phyloP scores from a whole-genome alignment of 139 green algal genomes.

The Chlamydomonas sp. region DNA sequence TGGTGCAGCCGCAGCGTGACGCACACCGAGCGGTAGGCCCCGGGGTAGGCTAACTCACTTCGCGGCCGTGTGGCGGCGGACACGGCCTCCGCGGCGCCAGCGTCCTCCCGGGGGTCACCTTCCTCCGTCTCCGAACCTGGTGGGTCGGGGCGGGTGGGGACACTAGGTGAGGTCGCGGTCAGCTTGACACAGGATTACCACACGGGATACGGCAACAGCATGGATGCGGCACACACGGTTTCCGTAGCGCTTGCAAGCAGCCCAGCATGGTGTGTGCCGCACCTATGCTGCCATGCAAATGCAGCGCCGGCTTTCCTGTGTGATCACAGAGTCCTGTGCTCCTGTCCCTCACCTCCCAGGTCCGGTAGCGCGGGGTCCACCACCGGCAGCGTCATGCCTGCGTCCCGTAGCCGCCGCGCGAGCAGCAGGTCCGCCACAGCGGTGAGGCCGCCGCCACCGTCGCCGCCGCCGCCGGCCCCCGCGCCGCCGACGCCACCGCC shows the following conservation, averaged over 20 bases:
- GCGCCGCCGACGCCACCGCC: neutral
- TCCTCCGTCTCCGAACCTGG: conserved; percentile 11
- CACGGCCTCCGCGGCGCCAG: conserved; percentile 7
- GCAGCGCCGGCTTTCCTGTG: too few species aligned
- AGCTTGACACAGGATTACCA: neutral
- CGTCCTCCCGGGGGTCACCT: conserved; percentile 14
- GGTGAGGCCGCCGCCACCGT: neutral
- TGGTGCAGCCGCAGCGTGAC: conserved; percentile 88
- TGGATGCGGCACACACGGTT: too few species aligned
- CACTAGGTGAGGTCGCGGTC: neutral
- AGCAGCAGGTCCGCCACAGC: conserved; percentile 82
- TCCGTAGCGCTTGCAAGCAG: too few species aligned
- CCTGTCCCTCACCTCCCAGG: conserved; percentile 52
- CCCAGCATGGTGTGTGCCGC: too few species aligned
- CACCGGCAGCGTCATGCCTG: conserved; percentile 85
- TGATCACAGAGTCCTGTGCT: neutral
- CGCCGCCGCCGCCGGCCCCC: neutral
- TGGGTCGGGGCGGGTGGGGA: neutral
- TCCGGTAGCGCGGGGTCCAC: conserved; percentile 69
- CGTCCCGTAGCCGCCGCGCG: conserved; percentile 75
- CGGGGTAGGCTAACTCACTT: conserved; percentile 64
- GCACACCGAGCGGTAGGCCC: conserved; percentile 87
- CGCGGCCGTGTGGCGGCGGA: conserved; percentile 1
- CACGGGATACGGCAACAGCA: too few species aligned
- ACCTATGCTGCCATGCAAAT: conserved; percentile 18